Percentiles rank a stretch among this genome's conserved stretches.
These are phyloP conservation scores for Erythrobasidium hasegawianum DNA, from an alignment of 1,284 basidiomycete genomes.

Conservation along the genomic window DNA sequence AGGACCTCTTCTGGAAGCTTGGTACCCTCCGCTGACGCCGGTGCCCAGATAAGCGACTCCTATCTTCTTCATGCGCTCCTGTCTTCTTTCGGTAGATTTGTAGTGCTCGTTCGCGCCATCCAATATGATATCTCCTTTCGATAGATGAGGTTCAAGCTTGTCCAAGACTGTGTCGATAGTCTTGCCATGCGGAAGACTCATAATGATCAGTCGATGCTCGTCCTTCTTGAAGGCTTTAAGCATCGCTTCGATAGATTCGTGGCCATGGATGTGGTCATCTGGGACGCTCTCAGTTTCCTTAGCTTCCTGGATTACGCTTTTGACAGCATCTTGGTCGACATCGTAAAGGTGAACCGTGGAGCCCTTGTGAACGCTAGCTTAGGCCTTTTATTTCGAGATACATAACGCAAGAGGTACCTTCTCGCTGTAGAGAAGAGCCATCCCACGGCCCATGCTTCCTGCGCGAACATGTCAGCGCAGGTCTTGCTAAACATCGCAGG, in stretches of 20 bases:
- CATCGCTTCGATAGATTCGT: background rate
- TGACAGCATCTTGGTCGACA: constrained; percentile 9
- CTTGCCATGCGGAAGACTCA: constrained; percentile 47
- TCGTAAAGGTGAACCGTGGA: constrained; percentile 13
- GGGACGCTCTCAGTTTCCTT: constrained; percentile 5
- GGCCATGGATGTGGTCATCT: background rate
- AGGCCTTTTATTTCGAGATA: too few species aligned
- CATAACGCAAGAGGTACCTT: background rate
- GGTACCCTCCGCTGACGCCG: constrained; percentile 98
- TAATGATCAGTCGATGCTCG: constrained; percentile 43
- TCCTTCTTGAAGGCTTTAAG: constrained; percentile 5
- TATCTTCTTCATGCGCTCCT: constrained; percentile 85
- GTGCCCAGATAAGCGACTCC: constrained; percentile 95
- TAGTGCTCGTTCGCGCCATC: constrained; percentile 99
- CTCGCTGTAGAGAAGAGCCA: constrained; percentile 22
- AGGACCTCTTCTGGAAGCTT: constrained; percentile 93
- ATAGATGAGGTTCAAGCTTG: constrained; percentile 54
- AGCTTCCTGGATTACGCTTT: constrained; percentile 12
- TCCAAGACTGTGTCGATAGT: constrained; percentile 46
- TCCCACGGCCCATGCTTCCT: constrained; percentile 26
- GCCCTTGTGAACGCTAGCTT: background rate
- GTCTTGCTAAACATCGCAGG: background rate
- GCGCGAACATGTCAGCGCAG: background rate
- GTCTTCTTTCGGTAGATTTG: constrained; percentile 93
- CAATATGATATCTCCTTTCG: constrained; percentile 85